Evolutionary conservation across 345 rosid genomes (phyloP), one percentile per base, ranked within the genome.

Genomic region (Populus nigra): DNA sequence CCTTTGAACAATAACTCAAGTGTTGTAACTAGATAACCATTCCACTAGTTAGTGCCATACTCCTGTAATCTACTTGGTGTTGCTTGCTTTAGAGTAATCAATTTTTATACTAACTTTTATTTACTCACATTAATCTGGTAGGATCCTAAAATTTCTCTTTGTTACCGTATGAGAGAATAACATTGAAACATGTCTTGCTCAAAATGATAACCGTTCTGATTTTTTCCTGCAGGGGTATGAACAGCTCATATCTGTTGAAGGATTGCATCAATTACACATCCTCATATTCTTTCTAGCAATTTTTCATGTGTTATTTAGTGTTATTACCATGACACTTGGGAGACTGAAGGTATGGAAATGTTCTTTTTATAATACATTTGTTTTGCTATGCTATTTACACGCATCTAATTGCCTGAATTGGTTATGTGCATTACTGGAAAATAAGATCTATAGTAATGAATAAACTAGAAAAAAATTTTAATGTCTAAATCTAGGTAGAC

Each of bases 201-300:
- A 73, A 31, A 77, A 20, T 76, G 8, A 65, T 80, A 36, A 45
- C 74, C 75, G 12, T 72, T 41, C 65, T 82, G 69, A 53, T 84
- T 74, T 38, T 86, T 68, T 75, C 43, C 27, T 78, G 10, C 88
- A 96, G 98, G 97, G 92, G 33, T 8, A 87, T 1, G 95, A 84
- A 80, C 89, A 91, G 12, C 93, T 96, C 45, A 91, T 96, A 78
- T 86, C 99, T 15, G 70, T 59, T 8, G 67, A 90, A 7, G 98
- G 93, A 73, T 84, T 96, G 81, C 98, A 96, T 83, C 85, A 96
- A 53, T 76, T 96, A 65, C 99, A 94, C 81, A 89, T 94, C 65
- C 97, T 94, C 77, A 87, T 96, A 53, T 96, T 96, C 88, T 96
- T 96, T 90, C 80, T 96, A 82, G 99, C 99, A 7, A 84, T 89